These are phyloP conservation scores for Coffea canephora DNA, from an alignment of 257 asterid genomes.

Conservation along the genomic window DNA sequence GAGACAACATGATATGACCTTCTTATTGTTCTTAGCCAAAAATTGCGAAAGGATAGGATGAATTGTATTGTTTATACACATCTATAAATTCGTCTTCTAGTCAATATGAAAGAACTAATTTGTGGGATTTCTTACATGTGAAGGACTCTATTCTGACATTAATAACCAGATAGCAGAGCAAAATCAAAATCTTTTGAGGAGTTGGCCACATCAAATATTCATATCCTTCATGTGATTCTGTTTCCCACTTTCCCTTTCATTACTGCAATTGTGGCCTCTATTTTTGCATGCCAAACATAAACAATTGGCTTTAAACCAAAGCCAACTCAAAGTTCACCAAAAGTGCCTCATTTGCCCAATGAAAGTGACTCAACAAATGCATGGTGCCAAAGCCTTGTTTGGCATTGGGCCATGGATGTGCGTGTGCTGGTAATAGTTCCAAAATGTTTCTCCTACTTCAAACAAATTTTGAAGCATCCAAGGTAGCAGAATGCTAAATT, in stretches of 20 bases:
- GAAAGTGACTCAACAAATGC: constrained; percentile 2
- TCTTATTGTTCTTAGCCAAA: not conserved
- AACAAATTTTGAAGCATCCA: constrained; percentile 17
- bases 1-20: not conserved
- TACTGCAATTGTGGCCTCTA: not conserved
- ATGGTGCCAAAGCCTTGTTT: not conserved
- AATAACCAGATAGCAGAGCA: not conserved
- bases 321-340: constrained; percentile 1
- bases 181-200: constrained; percentile 1
- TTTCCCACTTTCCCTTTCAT: constrained; percentile 11
- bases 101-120: not conserved
- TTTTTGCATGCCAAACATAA: not conserved
- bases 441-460: not conserved
- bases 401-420: not conserved
- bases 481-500: not conserved
- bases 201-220: constrained; percentile 8
- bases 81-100: not conserved
- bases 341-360: not conserved
- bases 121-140: not conserved
- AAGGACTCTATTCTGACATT: not conserved
- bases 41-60: not conserved
- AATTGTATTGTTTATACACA: not conserved
- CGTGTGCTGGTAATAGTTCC: not conserved
- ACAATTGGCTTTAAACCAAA: not conserved
- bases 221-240: constrained; percentile 20